Base-by-base conservation (phyloP, 192 early-diverging fungal species). In the Gigaspora rosea region DNA sequence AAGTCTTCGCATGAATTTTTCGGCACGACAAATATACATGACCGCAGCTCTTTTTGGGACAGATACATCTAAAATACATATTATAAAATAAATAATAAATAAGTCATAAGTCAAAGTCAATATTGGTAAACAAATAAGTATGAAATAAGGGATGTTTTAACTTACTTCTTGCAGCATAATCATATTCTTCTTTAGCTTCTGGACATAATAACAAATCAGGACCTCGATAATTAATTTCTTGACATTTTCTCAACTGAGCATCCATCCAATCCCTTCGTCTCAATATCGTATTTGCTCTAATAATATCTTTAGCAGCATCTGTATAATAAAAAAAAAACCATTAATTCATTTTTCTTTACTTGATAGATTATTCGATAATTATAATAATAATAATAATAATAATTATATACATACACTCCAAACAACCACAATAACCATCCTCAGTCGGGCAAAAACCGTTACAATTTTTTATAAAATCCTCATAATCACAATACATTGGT, bases 381-480 rank as follows among this genome's bases (percentile, higher is more conserved):
- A 15, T 54, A 54, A 54, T 54, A 2, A 54, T 15, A 15, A 15
- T 15, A 5, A 15, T 15, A 48, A 68, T 32, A 52, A 2, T 7
- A 71, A 70, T 20, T 49, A 27, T 8, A 56, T 47, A 76, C 75
- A 7, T 36, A 76, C 75, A 76, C 66, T 76, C 75, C 32, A 76
- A 67, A 48, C 75, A 76, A 46, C 75, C 75, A 41, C 75, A 76
- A 46, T 67, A 76, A 50, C 75, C 75, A 46, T 76, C 75, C 20
- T 76, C 75, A 22, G 75, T 76, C 35, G 57, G 49, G 50, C 75
- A 76, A 67, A 76, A 76, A 9, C 75, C 75, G 41, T 76, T 67
- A 33, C 64, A 76, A 76, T 76, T 64, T 41, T 76, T 76, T 33
- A 76, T 76, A 12, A 76, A 76, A 56, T 76, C 75, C 41, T 76